Conservation (phyloP, 257 asterid species). For the Nicotiana knightiana region DNA sequence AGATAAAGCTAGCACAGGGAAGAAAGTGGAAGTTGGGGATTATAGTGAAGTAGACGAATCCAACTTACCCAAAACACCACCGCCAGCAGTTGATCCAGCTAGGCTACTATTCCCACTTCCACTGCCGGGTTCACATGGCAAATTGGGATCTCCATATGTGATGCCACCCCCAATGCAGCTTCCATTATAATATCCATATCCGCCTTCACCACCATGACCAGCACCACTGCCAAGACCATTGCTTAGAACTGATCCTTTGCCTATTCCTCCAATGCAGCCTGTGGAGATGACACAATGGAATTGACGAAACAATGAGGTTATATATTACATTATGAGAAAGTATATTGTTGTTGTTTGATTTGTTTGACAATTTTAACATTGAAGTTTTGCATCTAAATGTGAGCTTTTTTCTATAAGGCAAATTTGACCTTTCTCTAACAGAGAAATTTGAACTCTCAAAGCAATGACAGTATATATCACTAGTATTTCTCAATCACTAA, state of each 20-base stretch:
- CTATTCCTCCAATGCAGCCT: slow-evolving; percentile 94
- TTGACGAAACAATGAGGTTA: neutral
- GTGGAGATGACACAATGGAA: slow-evolving; percentile 20
- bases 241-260: slow-evolving; percentile 57
- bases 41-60: slow-evolving; percentile 7
- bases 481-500: slow-evolving; percentile 1
- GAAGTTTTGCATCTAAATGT: neutral
- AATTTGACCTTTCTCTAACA: neutral
- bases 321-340: neutral
- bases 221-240: slow-evolving; percentile 90
- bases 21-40: neutral
- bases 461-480: neutral
- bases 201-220: slow-evolving; percentile 98
- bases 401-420: neutral
- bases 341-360: neutral
- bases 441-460: neutral
- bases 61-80: slow-evolving; percentile 80
- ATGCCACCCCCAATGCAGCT: slow-evolving; percentile 79
- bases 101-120: slow-evolving; percentile 93
- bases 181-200: slow-evolving; percentile 67
- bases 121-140: slow-evolving; percentile 98
- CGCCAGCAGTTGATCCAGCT: slow-evolving; percentile 78
- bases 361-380: neutral
- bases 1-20: neutral
- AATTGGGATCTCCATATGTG: slow-evolving; percentile 65